Conservation (phyloP, 202 grass and related monocot genomes). For the Digitaria exilis region DNA sequence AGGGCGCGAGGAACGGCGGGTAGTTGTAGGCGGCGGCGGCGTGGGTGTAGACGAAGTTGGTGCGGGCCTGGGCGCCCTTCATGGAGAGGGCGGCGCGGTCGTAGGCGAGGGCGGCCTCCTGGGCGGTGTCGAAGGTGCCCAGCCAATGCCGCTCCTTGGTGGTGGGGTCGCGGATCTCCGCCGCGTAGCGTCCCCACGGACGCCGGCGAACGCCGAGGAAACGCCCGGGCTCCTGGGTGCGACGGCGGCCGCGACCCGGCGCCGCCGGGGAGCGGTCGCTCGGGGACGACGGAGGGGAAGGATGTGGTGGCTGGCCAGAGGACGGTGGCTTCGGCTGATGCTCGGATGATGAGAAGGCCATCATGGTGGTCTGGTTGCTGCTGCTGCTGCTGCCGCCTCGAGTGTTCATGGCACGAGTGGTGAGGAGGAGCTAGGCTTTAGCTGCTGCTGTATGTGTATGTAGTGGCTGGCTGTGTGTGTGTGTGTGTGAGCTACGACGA, state of each 20-base stretch:
- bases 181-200: slow-evolving; percentile 83
- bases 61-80: slow-evolving; percentile 81
- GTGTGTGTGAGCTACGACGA: neutral
- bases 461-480: too few relatives aligned
- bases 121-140: slow-evolving; percentile 87
- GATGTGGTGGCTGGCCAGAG: slow-evolving; percentile 11
- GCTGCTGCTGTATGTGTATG: neutral
- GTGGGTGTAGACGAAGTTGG: slow-evolving; percentile 78
- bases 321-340: slow-evolving; percentile 35
- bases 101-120: slow-evolving; percentile 84
- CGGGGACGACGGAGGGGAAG: slow-evolving; percentile 51
- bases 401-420: slow-evolving; percentile 43
- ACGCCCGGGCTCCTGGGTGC: slow-evolving; percentile 65
- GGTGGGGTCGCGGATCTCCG: slow-evolving; percentile 83
- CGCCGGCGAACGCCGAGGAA: slow-evolving; percentile 82
- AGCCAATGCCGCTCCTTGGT: slow-evolving; percentile 90
- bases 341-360: slow-evolving; percentile 70
- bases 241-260: slow-evolving; percentile 47
- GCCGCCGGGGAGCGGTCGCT: slow-evolving; percentile 31
- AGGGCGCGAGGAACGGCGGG: slow-evolving; percentile 46
- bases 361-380: slow-evolving; percentile 32
- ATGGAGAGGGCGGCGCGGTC: slow-evolving; percentile 83
- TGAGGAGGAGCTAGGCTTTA: slow-evolving; percentile 32
- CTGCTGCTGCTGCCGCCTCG: slow-evolving; percentile 40
- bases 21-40: slow-evolving; percentile 56